These are phyloP conservation scores for Flaveria floridana DNA, from an alignment of 140 eudicot species.

Conservation along the genomic window DNA sequence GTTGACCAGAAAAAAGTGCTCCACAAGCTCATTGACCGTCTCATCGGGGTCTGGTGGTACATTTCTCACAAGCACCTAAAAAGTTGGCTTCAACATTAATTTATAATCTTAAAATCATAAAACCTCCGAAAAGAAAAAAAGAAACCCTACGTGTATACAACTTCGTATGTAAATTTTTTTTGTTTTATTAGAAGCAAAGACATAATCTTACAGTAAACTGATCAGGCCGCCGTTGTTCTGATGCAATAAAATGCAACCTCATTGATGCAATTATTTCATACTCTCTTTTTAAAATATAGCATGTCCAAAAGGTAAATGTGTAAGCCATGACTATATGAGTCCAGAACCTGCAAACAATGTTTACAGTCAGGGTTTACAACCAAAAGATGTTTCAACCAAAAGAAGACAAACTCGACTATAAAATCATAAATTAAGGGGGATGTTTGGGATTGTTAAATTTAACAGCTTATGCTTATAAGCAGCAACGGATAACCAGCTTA, in stretches of 20 bases:
- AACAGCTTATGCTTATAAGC: neutral
- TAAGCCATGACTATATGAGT: constrained; percentile 85
- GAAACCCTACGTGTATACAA: neutral
- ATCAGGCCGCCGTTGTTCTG: constrained; percentile 78
- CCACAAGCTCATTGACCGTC: constrained; percentile 70
- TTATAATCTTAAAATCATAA: neutral
- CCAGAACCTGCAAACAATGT: constrained; percentile 58
- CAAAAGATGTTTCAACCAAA: neutral
- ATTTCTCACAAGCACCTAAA: constrained; percentile 76
- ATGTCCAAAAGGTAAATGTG: constrained; percentile 76
- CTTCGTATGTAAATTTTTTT: neutral
- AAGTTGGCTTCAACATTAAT: neutral
- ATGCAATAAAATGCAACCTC: constrained; percentile 79
- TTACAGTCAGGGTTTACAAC: neutral
- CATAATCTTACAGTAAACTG: constrained; percentile 70
- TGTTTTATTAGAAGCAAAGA: neutral
- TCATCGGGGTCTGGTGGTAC: constrained; percentile 90
- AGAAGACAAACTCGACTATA: neutral
- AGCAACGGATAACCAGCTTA: neutral
- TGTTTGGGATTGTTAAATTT: neutral
- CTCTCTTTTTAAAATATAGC: constrained; percentile 68
- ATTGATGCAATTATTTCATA: constrained; percentile 62
- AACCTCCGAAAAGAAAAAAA: neutral
- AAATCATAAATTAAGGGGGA: neutral
- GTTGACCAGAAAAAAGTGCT: constrained; percentile 83